Conservation (phyloP, 257 asterid genomes). For the Marsdenia floribunda region DNA sequence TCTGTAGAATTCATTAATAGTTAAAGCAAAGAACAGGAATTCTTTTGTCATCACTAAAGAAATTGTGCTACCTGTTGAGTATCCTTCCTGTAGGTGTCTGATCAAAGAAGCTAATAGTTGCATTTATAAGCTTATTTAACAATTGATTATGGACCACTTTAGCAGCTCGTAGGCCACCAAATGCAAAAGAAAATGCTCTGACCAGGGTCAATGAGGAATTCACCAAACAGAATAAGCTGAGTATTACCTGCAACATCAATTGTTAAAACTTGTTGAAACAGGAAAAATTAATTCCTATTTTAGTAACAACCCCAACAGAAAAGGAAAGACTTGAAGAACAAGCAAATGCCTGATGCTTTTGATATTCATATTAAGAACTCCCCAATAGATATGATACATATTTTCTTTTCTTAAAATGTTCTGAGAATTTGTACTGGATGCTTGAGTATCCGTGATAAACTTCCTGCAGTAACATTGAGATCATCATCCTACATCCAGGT, state of each 20-base stretch:
- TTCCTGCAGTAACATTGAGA: neutral
- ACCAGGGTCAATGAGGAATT: slow-evolving; percentile 72
- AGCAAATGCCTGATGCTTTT: neutral
- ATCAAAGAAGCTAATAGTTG: slow-evolving; percentile 79
- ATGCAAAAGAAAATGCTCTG: slow-evolving; percentile 89
- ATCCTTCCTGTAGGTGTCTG: slow-evolving; percentile 91
- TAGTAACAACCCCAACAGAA: neutral
- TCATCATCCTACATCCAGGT: neutral
- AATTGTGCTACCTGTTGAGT: slow-evolving; percentile 67
- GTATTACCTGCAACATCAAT: slow-evolving; percentile 50
- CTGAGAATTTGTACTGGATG: too few relatives aligned
- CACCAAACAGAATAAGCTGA: slow-evolving; percentile 62
- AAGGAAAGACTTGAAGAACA: neutral
- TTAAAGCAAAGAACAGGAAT: neutral
- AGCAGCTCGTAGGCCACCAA: slow-evolving; percentile 91
- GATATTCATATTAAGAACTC: neutral
- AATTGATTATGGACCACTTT: slow-evolving; percentile 59
- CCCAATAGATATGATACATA: too few relatives aligned
- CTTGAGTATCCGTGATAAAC: neutral
- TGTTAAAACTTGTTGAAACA: neutral
- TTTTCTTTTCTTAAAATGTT: neutral
- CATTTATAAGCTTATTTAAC: slow-evolving; percentile 55
- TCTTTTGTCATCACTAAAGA: slow-evolving; percentile 13
- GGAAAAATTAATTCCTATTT: neutral
- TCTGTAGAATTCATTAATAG: slow-evolving; percentile 36